These are phyloP conservation scores for Phytophthora constricta DNA, from an alignment of 352 stramenopile genomes.

Conservation along the genomic window DNA sequence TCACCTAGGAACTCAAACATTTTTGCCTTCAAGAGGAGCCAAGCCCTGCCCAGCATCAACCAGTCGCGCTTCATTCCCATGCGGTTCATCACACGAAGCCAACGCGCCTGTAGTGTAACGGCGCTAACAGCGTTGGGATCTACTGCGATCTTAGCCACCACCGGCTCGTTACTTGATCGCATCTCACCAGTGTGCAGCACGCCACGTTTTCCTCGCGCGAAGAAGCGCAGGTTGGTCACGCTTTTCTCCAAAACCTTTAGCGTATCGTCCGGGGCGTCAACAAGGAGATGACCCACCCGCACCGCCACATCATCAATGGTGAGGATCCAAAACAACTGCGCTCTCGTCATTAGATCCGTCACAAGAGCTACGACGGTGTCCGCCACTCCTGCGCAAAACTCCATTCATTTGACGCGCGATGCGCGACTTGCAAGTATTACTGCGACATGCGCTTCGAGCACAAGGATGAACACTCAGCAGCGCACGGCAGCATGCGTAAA, in stretches of 20 bases:
- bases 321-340: constrained; percentile 40
- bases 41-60: constrained; percentile 49
- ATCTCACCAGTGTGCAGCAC: constrained; percentile 59
- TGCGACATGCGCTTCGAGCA: constrained; percentile 50
- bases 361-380: constrained; percentile 14
- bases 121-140: constrained; percentile 32
- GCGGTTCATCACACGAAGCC: constrained; percentile 68
- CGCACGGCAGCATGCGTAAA: constrained; percentile 61
- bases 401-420: constrained; percentile 43
- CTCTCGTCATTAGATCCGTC: too few species aligned
- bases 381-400: constrained; percentile 35
- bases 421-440: constrained; percentile 49
- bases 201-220: constrained; percentile 69
- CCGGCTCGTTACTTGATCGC: constrained; percentile 11
- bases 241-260: constrained; percentile 28
- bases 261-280: constrained; percentile 53
- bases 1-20: constrained; percentile 62
- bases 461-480: constrained; percentile 34
- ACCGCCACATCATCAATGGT: constrained; percentile 75
- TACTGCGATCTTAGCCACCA: constrained; percentile 64
- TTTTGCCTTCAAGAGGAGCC: constrained; percentile 64
- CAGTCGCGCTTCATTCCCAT: constrained; percentile 58
- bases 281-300: constrained; percentile 85
- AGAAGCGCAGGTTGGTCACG: constrained; percentile 56
- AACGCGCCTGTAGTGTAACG: constrained; percentile 60